These are phyloP conservation scores for Eucalyptus brandiana DNA, from an alignment of 345 rosid species.

Conservation along the genomic window DNA sequence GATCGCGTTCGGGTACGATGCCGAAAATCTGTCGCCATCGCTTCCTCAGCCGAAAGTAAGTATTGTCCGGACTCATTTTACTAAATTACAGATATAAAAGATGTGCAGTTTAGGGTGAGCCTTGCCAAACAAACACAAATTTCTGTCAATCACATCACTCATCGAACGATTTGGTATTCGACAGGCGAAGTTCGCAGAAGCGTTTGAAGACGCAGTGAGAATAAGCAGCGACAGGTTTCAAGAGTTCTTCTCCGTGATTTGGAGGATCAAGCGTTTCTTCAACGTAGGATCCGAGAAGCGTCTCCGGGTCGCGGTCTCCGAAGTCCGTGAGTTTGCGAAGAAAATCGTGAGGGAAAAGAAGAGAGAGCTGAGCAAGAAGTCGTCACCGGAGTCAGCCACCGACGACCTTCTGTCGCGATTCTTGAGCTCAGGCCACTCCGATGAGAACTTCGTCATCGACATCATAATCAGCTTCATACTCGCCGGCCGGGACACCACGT, in stretches of 20 bases:
- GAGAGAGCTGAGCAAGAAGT: neutral
- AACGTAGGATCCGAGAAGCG: neutral
- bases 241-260: neutral
- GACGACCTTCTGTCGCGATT: constrained; percentile 43
- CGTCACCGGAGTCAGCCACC: constrained; percentile 3
- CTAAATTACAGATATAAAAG: neutral
- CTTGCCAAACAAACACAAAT: neutral
- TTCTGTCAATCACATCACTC: neutral
- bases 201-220: neutral
- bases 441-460: constrained; percentile 26
- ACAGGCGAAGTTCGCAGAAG: neutral
- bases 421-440: constrained; percentile 30
- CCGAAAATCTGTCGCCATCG: constrained; percentile 24
- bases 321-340: constrained; percentile 29
- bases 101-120: neutral
- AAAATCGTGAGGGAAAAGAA: constrained; percentile 35
- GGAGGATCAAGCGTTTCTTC: neutral
- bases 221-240: neutral
- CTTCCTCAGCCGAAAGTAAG: constrained; percentile 2
- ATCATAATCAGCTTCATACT: constrained; percentile 46
- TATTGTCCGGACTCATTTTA: neutral
- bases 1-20: constrained; percentile 60
- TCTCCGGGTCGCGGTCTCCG: neutral
- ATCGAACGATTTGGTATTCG: neutral
- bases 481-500: constrained; percentile 62